These are phyloP conservation scores for Globisporangium canariense DNA, from an alignment of 352 stramenopile species.

Conservation along the genomic window DNA sequence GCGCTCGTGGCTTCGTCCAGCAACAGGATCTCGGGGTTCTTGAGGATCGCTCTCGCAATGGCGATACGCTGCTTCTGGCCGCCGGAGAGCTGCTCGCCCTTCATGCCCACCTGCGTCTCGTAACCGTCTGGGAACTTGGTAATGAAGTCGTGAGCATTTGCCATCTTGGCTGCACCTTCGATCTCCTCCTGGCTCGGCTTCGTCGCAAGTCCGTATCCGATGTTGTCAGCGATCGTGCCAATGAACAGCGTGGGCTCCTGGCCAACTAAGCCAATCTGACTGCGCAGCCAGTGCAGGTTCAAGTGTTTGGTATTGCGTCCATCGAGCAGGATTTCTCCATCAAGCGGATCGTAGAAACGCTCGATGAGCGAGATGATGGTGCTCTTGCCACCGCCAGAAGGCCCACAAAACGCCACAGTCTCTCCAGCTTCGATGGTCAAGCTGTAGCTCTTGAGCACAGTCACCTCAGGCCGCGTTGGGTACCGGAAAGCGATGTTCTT, in stretches of 20 bases:
- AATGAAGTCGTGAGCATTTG: conserved; percentile 90
- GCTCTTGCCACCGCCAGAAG: conserved; percentile 28
- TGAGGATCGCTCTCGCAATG: conserved; percentile 70
- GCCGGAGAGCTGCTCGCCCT: conserved; percentile 54
- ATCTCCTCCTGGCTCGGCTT: conserved; percentile 39
- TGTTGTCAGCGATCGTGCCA: conserved; percentile 41
- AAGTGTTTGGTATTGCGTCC: conserved; percentile 17
- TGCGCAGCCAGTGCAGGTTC: conserved; percentile 27
- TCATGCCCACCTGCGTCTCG: conserved; percentile 84
- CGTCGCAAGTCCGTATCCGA: conserved; percentile 34
- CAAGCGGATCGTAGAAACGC: conserved; percentile 30
- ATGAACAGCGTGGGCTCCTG: conserved; percentile 72
- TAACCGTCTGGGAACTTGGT: conserved; percentile 71
- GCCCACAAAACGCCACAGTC: conserved; percentile 27
- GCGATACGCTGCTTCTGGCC: conserved; percentile 96
- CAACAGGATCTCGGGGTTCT: conserved; percentile 25
- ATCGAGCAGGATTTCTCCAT: conserved; percentile 23
- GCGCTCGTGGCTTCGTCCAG: conserved; percentile 43
- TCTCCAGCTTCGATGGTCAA: conserved; percentile 22
- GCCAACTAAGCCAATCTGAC: conserved; percentile 28
- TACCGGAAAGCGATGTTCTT: conserved; percentile 23
- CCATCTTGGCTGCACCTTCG: conserved; percentile 60
- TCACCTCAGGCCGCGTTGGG: conserved; percentile 21
- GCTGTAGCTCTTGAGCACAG: conserved; percentile 20
- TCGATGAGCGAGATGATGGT: conserved; percentile 29